Evolutionary conservation across 1,139 yeast species (phyloP).

Genomic region (Zygosaccharomyces pseudobailii): DNA sequence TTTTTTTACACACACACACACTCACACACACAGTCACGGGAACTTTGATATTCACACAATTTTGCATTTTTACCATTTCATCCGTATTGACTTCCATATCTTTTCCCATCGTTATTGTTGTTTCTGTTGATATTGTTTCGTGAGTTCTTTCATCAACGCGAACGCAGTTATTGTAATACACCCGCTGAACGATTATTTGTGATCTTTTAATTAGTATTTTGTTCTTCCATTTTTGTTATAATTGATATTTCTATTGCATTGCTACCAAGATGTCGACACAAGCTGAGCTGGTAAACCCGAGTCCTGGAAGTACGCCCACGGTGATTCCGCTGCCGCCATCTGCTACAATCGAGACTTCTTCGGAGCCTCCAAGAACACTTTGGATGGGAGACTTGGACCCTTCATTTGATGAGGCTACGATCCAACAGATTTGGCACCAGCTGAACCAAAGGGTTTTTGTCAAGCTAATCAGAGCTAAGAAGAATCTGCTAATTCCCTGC

Average conservation of each 20-base stretch:
- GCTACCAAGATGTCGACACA: not conserved
- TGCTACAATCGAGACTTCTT: slow-evolving; percentile 39
- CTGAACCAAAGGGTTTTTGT: slow-evolving; percentile 49
- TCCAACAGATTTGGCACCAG: slow-evolving; percentile 62
- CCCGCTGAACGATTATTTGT: not conserved
- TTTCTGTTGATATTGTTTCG: not conserved
- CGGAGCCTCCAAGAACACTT: slow-evolving; percentile 51
- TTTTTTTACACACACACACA: not conserved
- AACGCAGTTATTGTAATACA: not conserved
- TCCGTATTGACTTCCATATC: not conserved
- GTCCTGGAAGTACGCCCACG: slow-evolving; percentile 1
- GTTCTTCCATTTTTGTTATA: slow-evolving; percentile 5
- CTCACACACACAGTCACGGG: not conserved
- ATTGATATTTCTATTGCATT: slow-evolving; percentile 10
- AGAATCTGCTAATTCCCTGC: slow-evolving; percentile 32
- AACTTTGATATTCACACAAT: not conserved
- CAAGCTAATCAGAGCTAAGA: slow-evolving; percentile 56
- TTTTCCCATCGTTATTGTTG: not conserved
- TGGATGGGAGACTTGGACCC: slow-evolving; percentile 98
- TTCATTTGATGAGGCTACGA: slow-evolving; percentile 69
- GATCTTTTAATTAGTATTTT: not conserved
- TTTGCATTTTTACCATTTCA: not conserved
- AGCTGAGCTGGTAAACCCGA: not conserved
- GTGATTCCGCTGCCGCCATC: slow-evolving; percentile 44
- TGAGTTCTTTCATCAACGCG: not conserved